phyloP scores from a whole-genome alignment of 2,329 filamentous ascomycete species.

The Amauroascus niger region DNA sequence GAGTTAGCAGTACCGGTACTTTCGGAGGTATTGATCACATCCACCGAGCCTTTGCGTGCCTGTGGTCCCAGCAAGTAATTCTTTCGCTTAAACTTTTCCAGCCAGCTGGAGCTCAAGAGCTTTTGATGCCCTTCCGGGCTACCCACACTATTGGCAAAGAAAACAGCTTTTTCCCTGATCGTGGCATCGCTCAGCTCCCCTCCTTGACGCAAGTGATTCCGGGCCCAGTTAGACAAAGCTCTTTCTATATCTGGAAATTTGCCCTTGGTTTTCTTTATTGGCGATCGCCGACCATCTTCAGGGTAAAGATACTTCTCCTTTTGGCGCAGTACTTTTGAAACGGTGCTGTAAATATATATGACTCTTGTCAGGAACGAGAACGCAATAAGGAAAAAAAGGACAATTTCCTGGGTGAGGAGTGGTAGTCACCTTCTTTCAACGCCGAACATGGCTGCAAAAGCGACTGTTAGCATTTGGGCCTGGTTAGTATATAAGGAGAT shows the following conservation, averaged over 20 bases:
- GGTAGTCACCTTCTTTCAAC: constrained; percentile 82
- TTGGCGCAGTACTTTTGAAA: constrained; percentile 92
- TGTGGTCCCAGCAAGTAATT: constrained; percentile 53
- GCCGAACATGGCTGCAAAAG: constrained; percentile 63
- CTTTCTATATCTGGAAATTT: constrained; percentile 88
- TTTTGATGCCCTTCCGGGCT: constrained; percentile 62
- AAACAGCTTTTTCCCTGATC: constrained; percentile 72
- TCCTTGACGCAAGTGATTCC: constrained; percentile 69
- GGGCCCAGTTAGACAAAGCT: constrained; percentile 76
- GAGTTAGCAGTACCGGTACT: constrained; percentile 48
- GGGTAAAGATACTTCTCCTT: constrained; percentile 88
- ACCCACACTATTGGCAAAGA: constrained; percentile 66
- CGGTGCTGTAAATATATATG: constrained; percentile 57
- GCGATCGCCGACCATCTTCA: constrained; percentile 68
- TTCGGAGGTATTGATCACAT: constrained; percentile 57
- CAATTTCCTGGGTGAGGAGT: constrained; percentile 7
- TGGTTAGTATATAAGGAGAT: neutral
- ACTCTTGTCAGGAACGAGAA: constrained; percentile 5
- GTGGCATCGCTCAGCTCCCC: constrained; percentile 65
- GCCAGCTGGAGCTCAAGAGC: constrained; percentile 64
- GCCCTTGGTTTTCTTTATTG: constrained; percentile 71
- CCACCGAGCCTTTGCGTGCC: constrained; percentile 44
- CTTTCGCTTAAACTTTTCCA: constrained; percentile 93
- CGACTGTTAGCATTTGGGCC: constrained; percentile 3
- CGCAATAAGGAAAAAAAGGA: constrained; percentile 8